Conservation (phyloP, 1,284 basidiomycete species). For the Trametes pubescens region DNA sequence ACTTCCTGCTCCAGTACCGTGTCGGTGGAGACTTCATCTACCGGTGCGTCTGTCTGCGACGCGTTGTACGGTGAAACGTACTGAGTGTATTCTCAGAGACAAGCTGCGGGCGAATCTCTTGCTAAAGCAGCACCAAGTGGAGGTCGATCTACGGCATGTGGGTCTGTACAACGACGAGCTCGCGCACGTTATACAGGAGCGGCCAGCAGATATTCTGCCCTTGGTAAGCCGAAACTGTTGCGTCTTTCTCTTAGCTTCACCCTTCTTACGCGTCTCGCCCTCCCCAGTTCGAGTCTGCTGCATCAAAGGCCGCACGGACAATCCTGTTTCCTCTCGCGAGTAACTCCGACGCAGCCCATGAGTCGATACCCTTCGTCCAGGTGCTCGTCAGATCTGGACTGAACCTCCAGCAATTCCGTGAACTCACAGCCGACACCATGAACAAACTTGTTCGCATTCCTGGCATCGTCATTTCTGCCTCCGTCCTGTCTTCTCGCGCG, state of each 20-base stretch:
- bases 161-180: conserved; percentile 94
- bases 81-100: conserved; percentile 63
- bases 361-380: conserved; percentile 87
- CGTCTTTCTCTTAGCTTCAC: background rate
- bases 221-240: conserved; percentile 60
- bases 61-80: background rate
- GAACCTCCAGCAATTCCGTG: conserved; percentile 94
- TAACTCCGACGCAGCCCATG: conserved; percentile 61
- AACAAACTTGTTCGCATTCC: conserved; percentile 97
- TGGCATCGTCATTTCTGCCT: conserved; percentile 98
- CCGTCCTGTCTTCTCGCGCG: conserved; percentile 92
- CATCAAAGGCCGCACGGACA: conserved; percentile 81
- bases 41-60: conserved; percentile 55
- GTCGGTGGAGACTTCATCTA: conserved; percentile 91
- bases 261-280: background rate
- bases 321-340: conserved; percentile 81
- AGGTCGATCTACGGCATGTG: conserved; percentile 92
- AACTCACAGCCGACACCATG: conserved; percentile 92
- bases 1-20: conserved; percentile 89
- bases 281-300: conserved; percentile 86
- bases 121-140: conserved; percentile 90
- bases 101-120: conserved; percentile 90
- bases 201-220: conserved; percentile 90
- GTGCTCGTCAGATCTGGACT: conserved; percentile 89
- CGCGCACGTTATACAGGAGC: conserved; percentile 89